These are phyloP conservation scores for Leptomonas pyrrhocoris DNA, from an alignment of 208 protist species.

Conservation along the genomic window DNA sequence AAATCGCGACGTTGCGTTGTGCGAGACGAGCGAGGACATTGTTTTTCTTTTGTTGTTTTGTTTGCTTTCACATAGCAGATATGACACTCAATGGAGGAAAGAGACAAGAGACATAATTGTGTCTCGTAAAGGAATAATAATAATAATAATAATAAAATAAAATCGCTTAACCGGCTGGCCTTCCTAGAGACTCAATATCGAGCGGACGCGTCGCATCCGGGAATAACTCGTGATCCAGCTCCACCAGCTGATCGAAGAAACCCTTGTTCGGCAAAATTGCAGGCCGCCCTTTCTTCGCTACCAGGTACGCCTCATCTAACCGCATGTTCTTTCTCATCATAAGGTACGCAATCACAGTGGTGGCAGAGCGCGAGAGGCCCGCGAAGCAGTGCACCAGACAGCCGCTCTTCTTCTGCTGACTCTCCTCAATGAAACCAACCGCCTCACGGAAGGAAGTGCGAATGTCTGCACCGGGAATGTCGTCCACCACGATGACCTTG, in stretches of 20 bases:
- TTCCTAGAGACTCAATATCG: conserved; percentile 54
- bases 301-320: conserved; percentile 82
- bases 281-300: conserved; percentile 73
- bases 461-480: conserved; percentile 87
- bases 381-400: conserved; percentile 93
- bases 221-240: conserved; percentile 70
- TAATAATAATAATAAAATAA: not conserved
- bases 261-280: conserved; percentile 85
- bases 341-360: conserved; percentile 88
- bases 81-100: conserved; percentile 4
- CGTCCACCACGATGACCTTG: conserved; percentile 79
- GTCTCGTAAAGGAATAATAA: not conserved
- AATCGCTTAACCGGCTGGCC: conserved; percentile 21
- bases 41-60: too few relatives aligned
- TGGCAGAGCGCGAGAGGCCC: conserved; percentile 88
- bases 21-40: too few relatives aligned
- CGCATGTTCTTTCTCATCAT: conserved; percentile 88
- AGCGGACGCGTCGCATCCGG: conserved; percentile 52
- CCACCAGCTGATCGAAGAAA: conserved; percentile 80
- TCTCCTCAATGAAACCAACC: conserved; percentile 81
- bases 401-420: conserved; percentile 46
- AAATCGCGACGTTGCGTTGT: too few relatives aligned
- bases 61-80: too few relatives aligned
- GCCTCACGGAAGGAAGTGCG: conserved; percentile 75
- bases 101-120: conserved; percentile 27